Base-by-base conservation (phyloP, 2,329 filamentous ascomycete species). In the Furcasterigmium furcatum region DNA sequence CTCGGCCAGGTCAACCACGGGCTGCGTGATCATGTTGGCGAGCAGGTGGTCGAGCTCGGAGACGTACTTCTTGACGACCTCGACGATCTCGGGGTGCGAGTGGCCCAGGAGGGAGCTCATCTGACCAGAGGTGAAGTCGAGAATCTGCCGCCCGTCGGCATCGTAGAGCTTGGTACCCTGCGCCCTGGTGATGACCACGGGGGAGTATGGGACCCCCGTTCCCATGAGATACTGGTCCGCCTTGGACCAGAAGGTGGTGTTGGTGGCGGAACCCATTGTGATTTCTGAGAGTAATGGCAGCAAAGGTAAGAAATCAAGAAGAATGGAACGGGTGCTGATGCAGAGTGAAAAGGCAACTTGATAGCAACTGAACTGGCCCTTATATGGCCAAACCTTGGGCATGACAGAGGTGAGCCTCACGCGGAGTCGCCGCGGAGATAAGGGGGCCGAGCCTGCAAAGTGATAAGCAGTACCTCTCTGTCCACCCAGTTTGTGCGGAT, bases 101-200 rank as follows among this genome's bases (percentile, higher is more conserved):
- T 83, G 79, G 3, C 79, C 79, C 0, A 83, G 63, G 0, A 82
- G 65, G 6, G 71, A 79, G 45, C 67, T 73, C 77, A 82, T 82
- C 52, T 83, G 78, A 18, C 78, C 77, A 1, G 77, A 81, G 1
- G 77, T 82, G 52, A 74, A 82, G 58, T 82, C 78, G 3, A 82
- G 67, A 46, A 80, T 75, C 38, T 65, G 59, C 13, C 68, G 65
- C 16, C 66, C 66, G 4, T 58, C 50, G 0, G 62, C 58, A 35
- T 71, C 70, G 54, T 73, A 78, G 18, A 80, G 63, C 9, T 62
- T 58, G 0, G 68, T 69, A 9, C 75, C 75, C 38, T 66, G 51
- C 12, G 72, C 72, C 29, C 62, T 66, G 39, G 63, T 69, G 51
- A 78, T 71, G 24, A 77, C 55, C 19, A 64, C 46, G 9, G 56